A percentile compares a stretch with the other conserved stretches of the same genome.
Evolutionary conservation across 805 yeast species (phyloP).

Genomic region (Kazachstania viticola): DNA sequence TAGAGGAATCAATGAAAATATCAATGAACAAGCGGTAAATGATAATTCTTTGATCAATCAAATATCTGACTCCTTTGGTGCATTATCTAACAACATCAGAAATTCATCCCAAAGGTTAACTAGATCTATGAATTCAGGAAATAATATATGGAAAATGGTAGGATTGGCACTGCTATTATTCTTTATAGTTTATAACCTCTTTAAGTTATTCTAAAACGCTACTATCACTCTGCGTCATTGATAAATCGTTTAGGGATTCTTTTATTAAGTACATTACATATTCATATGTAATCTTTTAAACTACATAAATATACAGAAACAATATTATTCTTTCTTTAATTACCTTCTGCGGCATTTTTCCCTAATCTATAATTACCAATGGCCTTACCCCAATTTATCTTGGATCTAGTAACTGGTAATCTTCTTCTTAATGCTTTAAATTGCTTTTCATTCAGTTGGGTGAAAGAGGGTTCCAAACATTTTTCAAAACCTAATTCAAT

Average conservation of each 20-base stretch:
- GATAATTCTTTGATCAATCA: conserved; percentile 33
- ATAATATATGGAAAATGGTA: conserved; percentile 47
- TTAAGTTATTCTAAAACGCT: conserved; percentile 35
- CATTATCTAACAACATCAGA: conserved; percentile 37
- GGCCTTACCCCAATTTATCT: conserved; percentile 90
- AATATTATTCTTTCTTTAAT: conserved; percentile 10
- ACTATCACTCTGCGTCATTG: too few relatives aligned
- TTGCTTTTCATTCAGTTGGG: conserved; percentile 61
- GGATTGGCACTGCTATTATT: conserved; percentile 43
- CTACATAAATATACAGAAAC: too few relatives aligned
- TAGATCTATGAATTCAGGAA: conserved; percentile 48
- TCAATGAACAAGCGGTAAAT: conserved; percentile 51
- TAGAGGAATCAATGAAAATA: conserved; percentile 55
- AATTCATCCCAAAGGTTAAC: conserved; percentile 41
- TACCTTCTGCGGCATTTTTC: conserved; percentile 50
- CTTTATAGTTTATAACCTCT: conserved; percentile 45
- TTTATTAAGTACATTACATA: neutral
- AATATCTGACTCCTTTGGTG: conserved; percentile 40
- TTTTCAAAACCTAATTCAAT: conserved; percentile 65
- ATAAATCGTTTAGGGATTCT: too few relatives aligned
- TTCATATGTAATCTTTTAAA: too few relatives aligned
- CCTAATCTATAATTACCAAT: conserved; percentile 85
- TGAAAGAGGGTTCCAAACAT: conserved; percentile 49
- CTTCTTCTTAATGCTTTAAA: conserved; percentile 84
- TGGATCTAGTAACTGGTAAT: conserved; percentile 82